Evolutionary conservation across 495 filamentous ascomycete genomes (phyloP), one percentile per base, ranked within the genome.

Genomic region (Penicillium herquei): DNA sequence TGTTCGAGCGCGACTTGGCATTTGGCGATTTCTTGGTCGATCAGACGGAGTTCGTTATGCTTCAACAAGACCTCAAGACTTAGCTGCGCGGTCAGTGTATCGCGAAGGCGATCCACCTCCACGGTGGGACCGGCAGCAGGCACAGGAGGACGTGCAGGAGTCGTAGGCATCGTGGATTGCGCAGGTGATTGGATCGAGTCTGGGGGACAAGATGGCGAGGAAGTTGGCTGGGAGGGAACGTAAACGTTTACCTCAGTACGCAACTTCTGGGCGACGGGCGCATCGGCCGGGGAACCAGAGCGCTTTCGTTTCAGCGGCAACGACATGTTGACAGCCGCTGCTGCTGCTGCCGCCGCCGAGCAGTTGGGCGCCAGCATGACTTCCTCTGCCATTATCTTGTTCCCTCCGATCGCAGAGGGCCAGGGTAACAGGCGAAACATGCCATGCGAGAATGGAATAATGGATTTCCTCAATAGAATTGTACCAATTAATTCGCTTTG

Each of bases 1-100:
- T 98, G 94, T 72, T 98, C 94, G 58, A 97, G 81, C n/a, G 92
- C 89, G 60, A 92, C 77, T 78, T 97, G 92, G 62, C 92, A 96
- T 78, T 96, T 96, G 61, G 91, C 92, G 56, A 98, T 83, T 71
- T 98, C 92, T 71, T 96, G 92, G 68, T 98, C 90, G 70, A 98
- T 96, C 54, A 96, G 79, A 13, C 91, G 89, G 26, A 97, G 74
- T 74, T 98, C 94, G 58, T 92, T 84, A 67, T 98, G 94, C 77
- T 97, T 98, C 61, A 96, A 72, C 52, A 97, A 75, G 40, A 98
- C 92, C 73, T 98, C 91, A 55, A 95, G 83, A 61, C 89, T 87
- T 70, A 98, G 85, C 70, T 97, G 90, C 39, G 87, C 81, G 61
- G 91, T 87, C 61, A 97, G 86, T 8, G 80, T 84, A 39, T 94